Conservation (phyloP, 805 yeast species). For the Candida schatavii region DNA sequence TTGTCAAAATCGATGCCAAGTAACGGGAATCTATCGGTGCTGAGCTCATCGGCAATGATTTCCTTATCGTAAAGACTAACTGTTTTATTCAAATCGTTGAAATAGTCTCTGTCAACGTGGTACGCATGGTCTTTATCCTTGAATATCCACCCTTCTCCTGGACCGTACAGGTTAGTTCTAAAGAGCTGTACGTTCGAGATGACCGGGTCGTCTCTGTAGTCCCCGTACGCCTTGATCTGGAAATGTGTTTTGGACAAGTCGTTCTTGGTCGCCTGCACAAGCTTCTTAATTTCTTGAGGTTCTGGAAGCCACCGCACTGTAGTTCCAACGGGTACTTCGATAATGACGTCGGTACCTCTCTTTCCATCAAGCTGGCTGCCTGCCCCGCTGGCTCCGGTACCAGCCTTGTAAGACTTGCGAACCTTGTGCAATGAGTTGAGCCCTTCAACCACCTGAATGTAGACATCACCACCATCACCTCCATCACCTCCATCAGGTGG, state of each 20-base stretch:
- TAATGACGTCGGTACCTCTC: constrained; percentile 71
- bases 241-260: constrained; percentile 23
- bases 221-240: constrained; percentile 31
- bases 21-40: constrained; percentile 70
- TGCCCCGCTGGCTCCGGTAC: constrained; percentile 68
- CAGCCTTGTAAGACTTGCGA: constrained; percentile 66
- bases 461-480: constrained; percentile 87
- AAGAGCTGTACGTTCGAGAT: constrained; percentile 56
- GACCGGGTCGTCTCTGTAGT: constrained; percentile 12
- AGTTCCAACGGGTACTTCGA: constrained; percentile 93
- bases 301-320: constrained; percentile 81
- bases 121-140: constrained; percentile 73
- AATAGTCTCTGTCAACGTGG: constrained; percentile 64
- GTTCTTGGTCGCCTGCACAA: constrained; percentile 14
- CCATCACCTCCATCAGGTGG: constrained; percentile 99
- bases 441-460: constrained; percentile 75
- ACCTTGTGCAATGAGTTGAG: constrained; percentile 69
- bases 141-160: constrained; percentile 89
- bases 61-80: constrained; percentile 66
- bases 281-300: constrained; percentile 47
- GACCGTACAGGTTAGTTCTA: constrained; percentile 52
- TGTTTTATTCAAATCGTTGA: constrained; percentile 57
- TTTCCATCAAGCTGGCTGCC: constrained; percentile 83
- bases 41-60: constrained; percentile 53
- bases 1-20: constrained; percentile 72